phyloP scores from a whole-genome alignment of 805 yeast species.

The Yamadazyma olivae region DNA sequence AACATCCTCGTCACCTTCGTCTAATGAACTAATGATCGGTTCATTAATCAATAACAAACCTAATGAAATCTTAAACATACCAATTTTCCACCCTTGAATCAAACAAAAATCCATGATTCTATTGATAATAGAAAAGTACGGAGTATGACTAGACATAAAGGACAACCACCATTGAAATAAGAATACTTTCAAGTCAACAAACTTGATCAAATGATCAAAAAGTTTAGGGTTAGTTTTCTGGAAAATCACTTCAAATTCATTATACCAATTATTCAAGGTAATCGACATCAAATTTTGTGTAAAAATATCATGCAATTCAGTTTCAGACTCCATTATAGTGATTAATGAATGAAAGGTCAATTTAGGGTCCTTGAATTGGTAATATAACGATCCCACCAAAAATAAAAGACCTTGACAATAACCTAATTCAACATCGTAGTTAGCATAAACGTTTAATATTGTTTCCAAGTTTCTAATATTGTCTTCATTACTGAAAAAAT shows the following conservation, averaged over 20 bases:
- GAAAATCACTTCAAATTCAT: constrained; percentile 48
- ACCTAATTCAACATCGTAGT: constrained; percentile 63
- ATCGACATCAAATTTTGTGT: constrained; percentile 50
- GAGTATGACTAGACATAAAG: constrained; percentile 58
- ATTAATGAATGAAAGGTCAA: constrained; percentile 52
- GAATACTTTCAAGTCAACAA: constrained; percentile 44
- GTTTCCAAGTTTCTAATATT: constrained; percentile 49
- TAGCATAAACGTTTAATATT: constrained; percentile 58
- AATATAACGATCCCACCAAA: constrained; percentile 55
- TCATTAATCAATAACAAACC: constrained; percentile 50
- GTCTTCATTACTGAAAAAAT: constrained; percentile 41
- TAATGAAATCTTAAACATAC: constrained; percentile 52
- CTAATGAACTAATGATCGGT: constrained; percentile 36
- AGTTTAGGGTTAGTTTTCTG: constrained; percentile 38
- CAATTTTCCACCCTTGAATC: constrained; percentile 52
- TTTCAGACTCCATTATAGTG: constrained; percentile 56
- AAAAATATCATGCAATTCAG: constrained; percentile 48
- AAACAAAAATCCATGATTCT: constrained; percentile 49
- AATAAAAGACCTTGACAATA: constrained; percentile 68
- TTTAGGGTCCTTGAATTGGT: constrained; percentile 30
- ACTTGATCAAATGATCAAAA: constrained; percentile 38
- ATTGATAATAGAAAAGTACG: constrained; percentile 46
- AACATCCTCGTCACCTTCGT: constrained; percentile 38
- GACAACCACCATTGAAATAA: constrained; percentile 69
- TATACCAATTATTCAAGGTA: constrained; percentile 50